Evolutionary conservation across 805 yeast genomes (phyloP).

Genomic region (Lachancea quebecensis): DNA sequence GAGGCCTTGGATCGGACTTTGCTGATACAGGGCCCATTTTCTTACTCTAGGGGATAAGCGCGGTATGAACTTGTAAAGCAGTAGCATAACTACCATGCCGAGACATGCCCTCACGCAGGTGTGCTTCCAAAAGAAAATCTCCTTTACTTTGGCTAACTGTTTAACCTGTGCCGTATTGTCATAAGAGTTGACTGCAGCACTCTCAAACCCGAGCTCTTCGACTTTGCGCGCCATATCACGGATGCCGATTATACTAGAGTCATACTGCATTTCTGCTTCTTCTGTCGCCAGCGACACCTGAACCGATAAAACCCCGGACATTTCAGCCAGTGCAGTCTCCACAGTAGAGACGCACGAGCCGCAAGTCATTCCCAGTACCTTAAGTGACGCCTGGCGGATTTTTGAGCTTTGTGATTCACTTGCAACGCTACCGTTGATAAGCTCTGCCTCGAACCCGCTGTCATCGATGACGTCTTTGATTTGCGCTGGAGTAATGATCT

Average conservation of each 20-base stretch:
- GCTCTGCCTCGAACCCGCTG: conserved; percentile 60
- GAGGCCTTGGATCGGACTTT: conserved; percentile 19
- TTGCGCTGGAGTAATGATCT: conserved; percentile 26
- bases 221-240: conserved; percentile 53
- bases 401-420: conserved; percentile 1
- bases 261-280: conserved; percentile 48
- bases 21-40: conserved; percentile 31
- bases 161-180: conserved; percentile 66
- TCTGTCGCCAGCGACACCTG: conserved; percentile 48
- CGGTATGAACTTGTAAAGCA: conserved; percentile 43
- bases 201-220: conserved; percentile 47
- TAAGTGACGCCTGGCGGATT: conserved; percentile 23
- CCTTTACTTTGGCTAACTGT: conserved; percentile 60
- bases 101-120: conserved; percentile 46
- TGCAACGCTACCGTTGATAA: conserved; percentile 6
- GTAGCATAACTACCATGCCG: conserved; percentile 59
- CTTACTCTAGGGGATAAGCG: conserved; percentile 26
- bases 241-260: conserved; percentile 48
- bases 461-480: conserved; percentile 58
- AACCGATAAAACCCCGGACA: conserved; percentile 45
- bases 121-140: conserved; percentile 62
- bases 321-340: conserved; percentile 37
- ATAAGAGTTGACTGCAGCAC: conserved; percentile 37
- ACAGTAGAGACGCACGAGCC: conserved; percentile 47
- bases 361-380: conserved; percentile 56